These are phyloP conservation scores for Cystofilobasidium capitatum DNA, from an alignment of 768 basidiomycete species.

Conservation along the genomic window DNA sequence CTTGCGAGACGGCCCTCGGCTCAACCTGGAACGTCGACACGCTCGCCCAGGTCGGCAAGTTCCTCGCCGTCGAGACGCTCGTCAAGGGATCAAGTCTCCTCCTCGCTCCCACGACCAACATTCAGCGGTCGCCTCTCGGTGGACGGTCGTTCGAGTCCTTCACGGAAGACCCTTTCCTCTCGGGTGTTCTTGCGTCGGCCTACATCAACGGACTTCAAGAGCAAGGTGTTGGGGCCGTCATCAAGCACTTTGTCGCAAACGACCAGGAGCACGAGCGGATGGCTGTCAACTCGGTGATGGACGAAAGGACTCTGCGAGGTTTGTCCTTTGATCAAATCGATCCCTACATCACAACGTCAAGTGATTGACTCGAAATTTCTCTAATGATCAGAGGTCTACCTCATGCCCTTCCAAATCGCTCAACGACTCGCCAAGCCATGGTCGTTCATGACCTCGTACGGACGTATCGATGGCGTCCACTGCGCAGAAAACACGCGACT, in stretches of 20 bases:
- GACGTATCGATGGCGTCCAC: constrained; percentile 54
- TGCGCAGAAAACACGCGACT: constrained; percentile 50
- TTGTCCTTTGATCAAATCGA: background rate
- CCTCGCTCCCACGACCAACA: no score
- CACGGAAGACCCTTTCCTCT: no score
- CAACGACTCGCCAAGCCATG: constrained; percentile 52
- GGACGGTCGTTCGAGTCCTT: no score
- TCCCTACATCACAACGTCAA: background rate
- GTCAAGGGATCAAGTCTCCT: no score
- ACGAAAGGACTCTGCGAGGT: background rate
- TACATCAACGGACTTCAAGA: constrained; percentile 61
- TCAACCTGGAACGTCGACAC: no score
- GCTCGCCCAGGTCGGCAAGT: no score
- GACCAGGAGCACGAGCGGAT: constrained; percentile 66
- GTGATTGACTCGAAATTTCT: no score
- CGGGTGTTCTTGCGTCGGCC: no score
- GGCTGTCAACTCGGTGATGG: constrained; percentile 37
- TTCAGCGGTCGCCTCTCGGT: no score
- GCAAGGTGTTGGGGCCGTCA: constrained; percentile 57
- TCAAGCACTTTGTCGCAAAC: constrained; percentile 62
- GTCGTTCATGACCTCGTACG: constrained; percentile 61
- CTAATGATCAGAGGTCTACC: constrained; percentile 58
- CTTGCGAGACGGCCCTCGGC: no score
- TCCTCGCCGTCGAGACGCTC: no score
- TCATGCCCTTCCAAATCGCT: constrained; percentile 48